These are phyloP conservation scores for Cystobasidium slooffiae DNA, from an alignment of 1,284 basidiomycete genomes.

Conservation along the genomic window DNA sequence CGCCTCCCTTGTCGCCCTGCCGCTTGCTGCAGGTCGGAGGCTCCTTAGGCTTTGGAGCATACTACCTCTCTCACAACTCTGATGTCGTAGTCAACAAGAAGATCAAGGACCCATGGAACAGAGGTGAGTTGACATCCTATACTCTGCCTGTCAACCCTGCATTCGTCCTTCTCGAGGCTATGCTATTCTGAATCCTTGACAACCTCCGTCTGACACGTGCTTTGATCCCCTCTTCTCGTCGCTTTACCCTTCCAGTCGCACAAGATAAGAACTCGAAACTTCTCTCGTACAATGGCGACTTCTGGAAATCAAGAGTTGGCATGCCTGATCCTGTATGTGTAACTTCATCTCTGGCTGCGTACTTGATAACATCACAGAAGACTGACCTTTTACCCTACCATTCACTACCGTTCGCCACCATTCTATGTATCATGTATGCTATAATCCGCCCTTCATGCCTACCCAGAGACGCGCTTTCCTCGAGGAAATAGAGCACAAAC, in stretches of 20 bases:
- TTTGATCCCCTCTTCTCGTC: neutral
- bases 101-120: constrained; percentile 41
- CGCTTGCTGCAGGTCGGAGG: constrained; percentile 28
- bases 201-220: neutral
- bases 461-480: constrained; percentile 37
- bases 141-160: too few relatives aligned
- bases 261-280: constrained; percentile 40
- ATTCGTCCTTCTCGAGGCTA: too few relatives aligned
- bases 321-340: constrained; percentile 39
- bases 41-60: constrained; percentile 14
- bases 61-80: constrained; percentile 33
- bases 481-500: constrained; percentile 22
- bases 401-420: too few relatives aligned
- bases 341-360: neutral
- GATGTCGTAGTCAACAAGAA: constrained; percentile 45
- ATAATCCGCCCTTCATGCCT: neutral
- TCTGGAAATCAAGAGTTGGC: constrained; percentile 37
- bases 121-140: neutral
- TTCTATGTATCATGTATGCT: too few relatives aligned
- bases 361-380: too few relatives aligned
- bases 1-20: neutral
- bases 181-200: too few relatives aligned
- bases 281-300: constrained; percentile 36
- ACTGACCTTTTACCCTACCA: too few relatives aligned
- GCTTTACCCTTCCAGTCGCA: neutral